Conservation (phyloP, 2,329 filamentous ascomycete species). For the Penicillium decumbens region DNA sequence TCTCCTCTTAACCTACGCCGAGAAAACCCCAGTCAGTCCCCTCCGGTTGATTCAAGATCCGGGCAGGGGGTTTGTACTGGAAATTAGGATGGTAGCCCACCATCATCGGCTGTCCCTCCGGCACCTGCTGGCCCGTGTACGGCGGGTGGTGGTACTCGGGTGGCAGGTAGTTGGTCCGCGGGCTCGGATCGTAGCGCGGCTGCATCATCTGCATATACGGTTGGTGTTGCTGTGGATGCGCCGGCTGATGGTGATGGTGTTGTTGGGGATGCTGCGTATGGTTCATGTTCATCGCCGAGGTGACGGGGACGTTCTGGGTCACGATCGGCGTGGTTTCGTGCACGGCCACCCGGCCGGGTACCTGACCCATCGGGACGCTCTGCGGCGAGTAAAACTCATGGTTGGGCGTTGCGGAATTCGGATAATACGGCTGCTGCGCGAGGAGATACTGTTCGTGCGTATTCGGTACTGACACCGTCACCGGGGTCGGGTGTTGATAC, state of each 20-base stretch:
- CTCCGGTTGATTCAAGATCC: constrained; percentile 37
- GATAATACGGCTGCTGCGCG: constrained; percentile 35
- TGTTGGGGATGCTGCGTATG: constrained; percentile 30
- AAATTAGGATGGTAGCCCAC: constrained; percentile 32
- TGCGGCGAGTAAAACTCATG: constrained; percentile 38
- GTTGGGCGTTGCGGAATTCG: constrained; percentile 30
- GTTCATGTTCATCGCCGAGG: constrained; percentile 27
- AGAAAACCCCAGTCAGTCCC: constrained; percentile 41
- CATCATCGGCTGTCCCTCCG: constrained; percentile 31
- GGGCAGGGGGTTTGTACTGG: constrained; percentile 32
- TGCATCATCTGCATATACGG: constrained; percentile 32
- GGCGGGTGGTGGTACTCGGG: constrained; percentile 30
- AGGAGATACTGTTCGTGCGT: constrained; percentile 36
- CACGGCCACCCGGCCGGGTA: constrained; percentile 28
- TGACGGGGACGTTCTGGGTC: constrained; percentile 29
- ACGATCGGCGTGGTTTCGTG: constrained; percentile 24
- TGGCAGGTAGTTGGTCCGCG: constrained; percentile 30
- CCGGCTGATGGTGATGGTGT: constrained; percentile 26
- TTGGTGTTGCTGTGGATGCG: constrained; percentile 24
- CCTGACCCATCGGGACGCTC: constrained; percentile 30
- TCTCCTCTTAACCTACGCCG: constrained; percentile 33
- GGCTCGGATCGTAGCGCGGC: constrained; percentile 30
- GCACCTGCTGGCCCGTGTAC: constrained; percentile 28
- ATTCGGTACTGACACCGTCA: constrained; percentile 28
- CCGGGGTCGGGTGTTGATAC: constrained; percentile 28